Base-by-base conservation (phyloP, 345 rosid species). In the Pistacia integerrima region DNA sequence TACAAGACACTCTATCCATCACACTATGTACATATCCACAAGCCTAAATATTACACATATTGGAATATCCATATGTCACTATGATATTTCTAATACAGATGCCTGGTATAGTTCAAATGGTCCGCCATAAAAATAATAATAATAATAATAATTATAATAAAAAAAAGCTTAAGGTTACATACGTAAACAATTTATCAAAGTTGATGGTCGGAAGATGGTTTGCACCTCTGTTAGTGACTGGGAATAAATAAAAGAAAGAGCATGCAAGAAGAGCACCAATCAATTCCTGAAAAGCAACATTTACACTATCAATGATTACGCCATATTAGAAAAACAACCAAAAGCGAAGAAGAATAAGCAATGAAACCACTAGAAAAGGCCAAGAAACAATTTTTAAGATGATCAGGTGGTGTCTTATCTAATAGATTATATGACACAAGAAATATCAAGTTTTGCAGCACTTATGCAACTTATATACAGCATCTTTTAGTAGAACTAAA, bases 231-330 rank as follows among this genome's bases (percentile, higher is more conserved):
- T 77, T 79, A 72, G 76, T 69, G 80, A 78, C 81, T 3, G 97
- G 97, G 84, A 95, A 92, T 90, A 95, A 84, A 85, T 91, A 90
- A 82, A 92, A 93, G 82, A 95, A 90, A 71, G 93, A 86, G 74
- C 94, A 90, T 9, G 94, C 92, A 74, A 93, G 94, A 80, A 95
- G 90, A 69, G 97, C 92, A 70, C 86, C 93, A 64, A 92, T 86
- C 86, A 95, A 79, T 85, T 93, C 97, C 98, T 93, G 94, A 78
- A 82, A 88, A 52, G 57, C 48, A 71, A 59, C 63, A 74, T 28
- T 51, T 4, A 13, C 17, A 20, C 35, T 44, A 60, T 79, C 76
- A 79, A 41, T 11, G 61, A 59, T 69, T 33, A 60, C n/a, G 7
- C 18, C 11, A 36, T 30, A 28, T 46, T 30, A n/a, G 18, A 68